These are phyloP conservation scores for Pleurotus salmoneostramineus DNA, from an alignment of 768 basidiomycete genomes.

Conservation along the genomic window DNA sequence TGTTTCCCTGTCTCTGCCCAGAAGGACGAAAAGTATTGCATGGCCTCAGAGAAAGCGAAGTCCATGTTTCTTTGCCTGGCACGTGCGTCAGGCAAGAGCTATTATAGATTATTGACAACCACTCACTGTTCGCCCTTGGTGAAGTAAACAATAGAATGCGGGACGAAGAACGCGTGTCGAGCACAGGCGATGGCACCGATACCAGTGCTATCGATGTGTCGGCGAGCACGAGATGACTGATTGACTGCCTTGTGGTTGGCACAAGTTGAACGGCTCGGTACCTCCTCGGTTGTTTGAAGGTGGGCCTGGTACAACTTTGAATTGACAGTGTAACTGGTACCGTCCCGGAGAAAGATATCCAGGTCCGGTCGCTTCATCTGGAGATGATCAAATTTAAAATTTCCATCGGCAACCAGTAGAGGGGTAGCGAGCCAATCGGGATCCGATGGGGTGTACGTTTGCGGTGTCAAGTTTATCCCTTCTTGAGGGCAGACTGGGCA, in stretches of 20 bases:
- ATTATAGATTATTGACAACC: too few species aligned
- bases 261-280: neutral
- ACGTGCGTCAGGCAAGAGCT: too few species aligned
- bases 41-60: too few species aligned
- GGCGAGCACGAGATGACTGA: too few species aligned
- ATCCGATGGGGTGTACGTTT: neutral
- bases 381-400: slow-evolving; percentile 12
- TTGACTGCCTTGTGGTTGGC: neutral
- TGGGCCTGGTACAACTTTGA: neutral
- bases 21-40: too few species aligned
- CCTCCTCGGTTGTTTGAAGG: neutral
- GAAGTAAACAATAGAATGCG: too few species aligned
- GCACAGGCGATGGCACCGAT: too few species aligned
- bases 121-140: too few species aligned
- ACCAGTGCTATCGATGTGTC: too few species aligned
- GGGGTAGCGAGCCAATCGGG: neutral
- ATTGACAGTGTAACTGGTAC: neutral
- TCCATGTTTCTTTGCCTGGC: too few species aligned
- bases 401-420: slow-evolving; percentile 8
- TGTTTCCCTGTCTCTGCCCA: too few species aligned
- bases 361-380: neutral
- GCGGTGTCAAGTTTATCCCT: neutral
- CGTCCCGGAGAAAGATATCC: neutral
- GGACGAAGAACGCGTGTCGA: too few species aligned
- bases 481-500: slow-evolving; percentile 15